Evolutionary conservation across 208 protist genomes (phyloP).

Genomic region (Leishmania turanica): DNA sequence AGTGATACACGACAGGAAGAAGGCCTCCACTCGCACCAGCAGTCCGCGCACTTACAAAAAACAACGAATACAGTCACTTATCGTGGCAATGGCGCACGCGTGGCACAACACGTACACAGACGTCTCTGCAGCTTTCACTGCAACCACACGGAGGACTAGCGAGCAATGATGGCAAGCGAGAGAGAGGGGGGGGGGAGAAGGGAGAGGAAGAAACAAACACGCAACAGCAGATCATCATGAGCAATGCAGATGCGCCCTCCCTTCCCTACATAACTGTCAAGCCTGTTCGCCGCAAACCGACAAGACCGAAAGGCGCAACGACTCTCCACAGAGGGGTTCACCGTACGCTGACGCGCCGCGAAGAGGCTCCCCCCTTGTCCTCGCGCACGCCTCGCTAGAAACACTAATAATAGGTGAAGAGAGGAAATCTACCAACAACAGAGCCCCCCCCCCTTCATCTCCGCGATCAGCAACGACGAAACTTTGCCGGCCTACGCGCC

Average conservation of each 20-base stretch:
- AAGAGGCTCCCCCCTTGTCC: not conserved
- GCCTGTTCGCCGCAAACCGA: too few relatives aligned
- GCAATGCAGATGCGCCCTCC: not conserved
- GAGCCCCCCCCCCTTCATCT: not conserved
- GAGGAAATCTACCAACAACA: not conserved
- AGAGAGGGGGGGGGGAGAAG: not conserved
- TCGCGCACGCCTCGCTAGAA: not conserved
- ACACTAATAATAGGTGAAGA: not conserved
- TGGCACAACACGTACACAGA: not conserved
- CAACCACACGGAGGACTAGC: not conserved
- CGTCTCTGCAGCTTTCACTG: not conserved
- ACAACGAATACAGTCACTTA: not conserved
- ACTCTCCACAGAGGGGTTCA: not conserved
- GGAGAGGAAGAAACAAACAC: slow-evolving; percentile 3
- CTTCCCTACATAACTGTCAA: not conserved
- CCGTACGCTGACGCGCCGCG: not conserved
- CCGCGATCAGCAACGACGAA: not conserved
- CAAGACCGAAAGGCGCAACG: not conserved
- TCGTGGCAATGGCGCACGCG: not conserved
- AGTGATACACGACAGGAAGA: not conserved
- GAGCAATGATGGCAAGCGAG: not conserved
- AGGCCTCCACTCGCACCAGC: not conserved
- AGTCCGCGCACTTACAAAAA: not conserved
- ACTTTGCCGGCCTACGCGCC: not conserved
- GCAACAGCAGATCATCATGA: not conserved